Evolutionary conservation across 192 early-diverging fungal genomes (phyloP).

Genomic region (Coemansia sp.): DNA sequence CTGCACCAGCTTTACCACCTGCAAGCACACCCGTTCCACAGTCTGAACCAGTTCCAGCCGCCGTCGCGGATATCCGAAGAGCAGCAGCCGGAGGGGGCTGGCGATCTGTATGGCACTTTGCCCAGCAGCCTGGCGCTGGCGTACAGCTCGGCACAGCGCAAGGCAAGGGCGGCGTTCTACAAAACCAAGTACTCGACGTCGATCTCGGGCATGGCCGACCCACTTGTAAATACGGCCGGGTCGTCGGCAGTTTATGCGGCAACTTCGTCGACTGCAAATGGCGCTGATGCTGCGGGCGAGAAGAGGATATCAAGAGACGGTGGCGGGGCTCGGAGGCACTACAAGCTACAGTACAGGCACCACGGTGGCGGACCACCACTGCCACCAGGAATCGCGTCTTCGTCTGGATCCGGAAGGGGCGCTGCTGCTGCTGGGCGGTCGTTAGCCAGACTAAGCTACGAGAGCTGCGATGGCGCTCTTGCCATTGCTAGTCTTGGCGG

Average conservation of each 20-base stretch:
- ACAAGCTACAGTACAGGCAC: background rate
- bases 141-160: slow-evolving; percentile 1
- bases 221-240: background rate
- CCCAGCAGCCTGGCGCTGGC: background rate
- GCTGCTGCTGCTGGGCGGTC: slow-evolving; percentile 1
- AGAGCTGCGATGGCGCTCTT: background rate
- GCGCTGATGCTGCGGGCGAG: background rate
- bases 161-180: slow-evolving; percentile 10
- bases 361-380: background rate
- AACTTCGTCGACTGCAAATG: too few species aligned
- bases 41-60: slow-evolving; percentile 30
- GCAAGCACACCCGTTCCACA: slow-evolving; percentile 50
- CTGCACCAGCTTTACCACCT: slow-evolving; percentile 39
- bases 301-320: background rate
- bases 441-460: slow-evolving; percentile 9
- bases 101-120: background rate
- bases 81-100: background rate
- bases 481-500: slow-evolving; percentile 1
- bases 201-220: slow-evolving; percentile 4
- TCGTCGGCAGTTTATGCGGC: background rate
- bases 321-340: background rate
- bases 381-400: background rate
- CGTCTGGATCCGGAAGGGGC: background rate
- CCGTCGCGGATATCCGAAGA: slow-evolving; percentile 23
- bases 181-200: slow-evolving; percentile 7